These are phyloP conservation scores for Scytalidium sp. DNA, from an alignment of 2,329 filamentous ascomycete genomes.

Conservation along the genomic window DNA sequence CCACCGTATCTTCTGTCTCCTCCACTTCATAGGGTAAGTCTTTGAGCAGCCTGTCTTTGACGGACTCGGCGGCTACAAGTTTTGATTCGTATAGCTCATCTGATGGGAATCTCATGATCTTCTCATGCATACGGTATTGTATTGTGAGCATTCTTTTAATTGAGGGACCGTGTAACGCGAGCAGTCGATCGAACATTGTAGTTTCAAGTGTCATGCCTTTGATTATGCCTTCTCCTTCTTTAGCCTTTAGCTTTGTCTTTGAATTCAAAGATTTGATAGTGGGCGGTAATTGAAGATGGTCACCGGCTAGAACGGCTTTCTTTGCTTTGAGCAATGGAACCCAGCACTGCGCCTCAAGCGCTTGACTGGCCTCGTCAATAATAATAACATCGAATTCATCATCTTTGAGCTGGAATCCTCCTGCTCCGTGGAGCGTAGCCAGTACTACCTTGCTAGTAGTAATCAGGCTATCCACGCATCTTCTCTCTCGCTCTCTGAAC, in stretches of 20 bases:
- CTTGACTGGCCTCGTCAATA: conserved; percentile 94
- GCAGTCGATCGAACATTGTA: conserved; percentile 89
- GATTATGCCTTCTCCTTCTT: conserved; percentile 34
- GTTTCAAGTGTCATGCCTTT: conserved; percentile 69
- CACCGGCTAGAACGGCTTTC: conserved; percentile 88
- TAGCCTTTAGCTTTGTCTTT: conserved; percentile 34
- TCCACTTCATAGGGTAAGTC: conserved; percentile 75
- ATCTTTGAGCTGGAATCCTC: conserved; percentile 75
- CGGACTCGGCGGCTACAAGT: conserved; percentile 76
- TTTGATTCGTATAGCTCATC: conserved; percentile 80
- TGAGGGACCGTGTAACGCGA: conserved; percentile 72
- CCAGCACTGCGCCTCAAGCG: conserved; percentile 96
- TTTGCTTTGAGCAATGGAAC: conserved; percentile 76
- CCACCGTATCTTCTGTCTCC: conserved; percentile 80
- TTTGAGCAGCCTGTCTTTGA: conserved; percentile 71
- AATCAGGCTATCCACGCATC: conserved; percentile 75
- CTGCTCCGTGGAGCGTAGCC: conserved; percentile 88
- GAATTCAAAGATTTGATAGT: conserved; percentile 81
- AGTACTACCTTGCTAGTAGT: conserved; percentile 81
- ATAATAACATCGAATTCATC: conserved; percentile 90
- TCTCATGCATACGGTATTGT: conserved; percentile 97
- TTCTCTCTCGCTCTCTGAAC: conserved; percentile 78
- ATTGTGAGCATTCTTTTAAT: conserved; percentile 96
- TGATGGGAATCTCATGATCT: conserved; percentile 93
- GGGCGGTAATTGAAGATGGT: conserved; percentile 90